A percentile compares a stretch with the other conserved stretches of the same genome.
Evolutionary conservation across 306 rosid species (phyloP).

Genomic region (Cicer judaicum): DNA sequence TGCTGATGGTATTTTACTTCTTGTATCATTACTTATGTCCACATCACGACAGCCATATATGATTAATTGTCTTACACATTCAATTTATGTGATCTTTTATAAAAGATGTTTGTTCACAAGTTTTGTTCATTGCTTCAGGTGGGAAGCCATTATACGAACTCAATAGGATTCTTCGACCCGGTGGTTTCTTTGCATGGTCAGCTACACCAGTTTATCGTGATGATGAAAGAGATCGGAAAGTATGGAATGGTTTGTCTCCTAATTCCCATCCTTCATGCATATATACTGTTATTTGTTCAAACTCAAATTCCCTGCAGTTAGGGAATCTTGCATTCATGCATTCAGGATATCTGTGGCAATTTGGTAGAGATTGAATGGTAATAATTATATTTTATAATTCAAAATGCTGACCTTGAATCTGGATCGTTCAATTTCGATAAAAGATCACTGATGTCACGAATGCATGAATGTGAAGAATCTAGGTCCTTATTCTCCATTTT

Average conservation of each 20-base stretch:
- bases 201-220: conserved; percentile 92
- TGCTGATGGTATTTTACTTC: conserved; percentile 72
- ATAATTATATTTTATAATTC: no score
- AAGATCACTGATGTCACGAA: no score
- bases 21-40: neutral
- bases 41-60: no score
- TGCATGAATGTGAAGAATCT: no score
- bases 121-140: conserved; percentile 54
- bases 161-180: conserved; percentile 92
- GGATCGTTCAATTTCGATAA: no score
- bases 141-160: conserved; percentile 88
- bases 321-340: no score
- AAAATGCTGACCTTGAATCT: no score
- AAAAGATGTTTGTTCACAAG: conserved; percentile 16
- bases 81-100: conserved; percentile 8
- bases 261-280: conserved; percentile 10
- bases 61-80: no score
- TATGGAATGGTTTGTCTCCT: conserved; percentile 80
- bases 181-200: conserved; percentile 93
- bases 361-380: no score
- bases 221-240: conserved; percentile 68
- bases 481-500: no score
- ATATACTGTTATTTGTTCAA: neutral
- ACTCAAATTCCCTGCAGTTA: no score
- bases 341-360: no score